Percentiles rank a stretch among this genome's conserved stretches.
These are phyloP conservation scores for Cornus florida DNA, from an alignment of 148 eudicot genomes.

Conservation along the genomic window DNA sequence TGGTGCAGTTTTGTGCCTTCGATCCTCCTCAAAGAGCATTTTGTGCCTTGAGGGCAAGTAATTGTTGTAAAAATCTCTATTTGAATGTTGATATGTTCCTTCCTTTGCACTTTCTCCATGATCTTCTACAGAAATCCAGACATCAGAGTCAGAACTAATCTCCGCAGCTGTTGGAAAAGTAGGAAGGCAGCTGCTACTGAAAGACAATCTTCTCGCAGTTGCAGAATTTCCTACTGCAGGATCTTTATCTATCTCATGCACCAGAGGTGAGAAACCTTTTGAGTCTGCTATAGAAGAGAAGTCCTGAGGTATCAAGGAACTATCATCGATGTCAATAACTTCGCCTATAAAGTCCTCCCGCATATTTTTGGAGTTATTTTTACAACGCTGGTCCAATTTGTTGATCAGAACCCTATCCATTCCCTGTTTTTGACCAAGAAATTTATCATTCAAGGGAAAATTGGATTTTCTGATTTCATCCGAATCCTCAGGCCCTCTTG, in stretches of 20 bases:
- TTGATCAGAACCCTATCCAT: constrained; percentile 13
- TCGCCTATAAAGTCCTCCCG: constrained; percentile 58
- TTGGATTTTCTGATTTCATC: constrained; percentile 27
- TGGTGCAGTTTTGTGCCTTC: constrained; percentile 28
- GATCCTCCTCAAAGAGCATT: constrained; percentile 22
- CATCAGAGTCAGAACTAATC: constrained; percentile 27
- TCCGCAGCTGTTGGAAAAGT: constrained; percentile 42
- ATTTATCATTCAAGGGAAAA: constrained; percentile 28
- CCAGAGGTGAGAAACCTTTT: constrained; percentile 29
- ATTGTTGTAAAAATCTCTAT: constrained; percentile 28
- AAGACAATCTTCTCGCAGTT: constrained; percentile 42
- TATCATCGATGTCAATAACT: constrained; percentile 56
- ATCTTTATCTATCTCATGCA: constrained; percentile 28
- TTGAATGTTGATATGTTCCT: constrained; percentile 26
- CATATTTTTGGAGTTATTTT: constrained; percentile 31
- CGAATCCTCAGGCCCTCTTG: constrained; percentile 26
- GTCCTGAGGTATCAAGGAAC: constrained; percentile 26
- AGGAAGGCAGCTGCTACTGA: constrained; percentile 39
- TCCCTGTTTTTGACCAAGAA: constrained; percentile 33
- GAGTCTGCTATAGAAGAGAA: constrained; percentile 31
- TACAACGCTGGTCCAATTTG: constrained; percentile 24
- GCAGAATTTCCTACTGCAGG: constrained; percentile 34
- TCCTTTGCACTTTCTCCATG: constrained; percentile 22
- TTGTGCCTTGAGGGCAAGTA: constrained; percentile 23
- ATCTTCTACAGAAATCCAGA: constrained; percentile 30